Evolutionary conservation across 2,329 filamentous ascomycete species (phyloP).

Genomic region (Aureobasidium mangrovei): DNA sequence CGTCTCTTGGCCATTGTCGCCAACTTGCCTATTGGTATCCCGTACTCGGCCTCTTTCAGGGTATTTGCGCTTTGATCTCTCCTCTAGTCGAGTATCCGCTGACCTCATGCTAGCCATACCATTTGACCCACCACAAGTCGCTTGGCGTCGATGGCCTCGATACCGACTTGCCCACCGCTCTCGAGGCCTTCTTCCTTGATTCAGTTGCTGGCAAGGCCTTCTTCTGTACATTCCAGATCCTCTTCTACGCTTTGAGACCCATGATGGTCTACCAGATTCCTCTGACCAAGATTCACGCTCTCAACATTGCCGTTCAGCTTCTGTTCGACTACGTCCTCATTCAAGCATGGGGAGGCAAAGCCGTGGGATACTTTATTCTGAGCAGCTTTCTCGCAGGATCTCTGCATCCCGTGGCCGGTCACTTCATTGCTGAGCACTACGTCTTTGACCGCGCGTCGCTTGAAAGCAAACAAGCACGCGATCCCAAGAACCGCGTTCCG

Average conservation of each 20-base stretch:
- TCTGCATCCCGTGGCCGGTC: conserved; percentile 86
- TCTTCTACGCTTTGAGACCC: conserved; percentile 94
- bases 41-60: conserved; percentile 92
- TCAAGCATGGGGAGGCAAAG: conserved; percentile 49
- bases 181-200: conserved; percentile 89
- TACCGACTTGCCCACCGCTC: conserved; percentile 83
- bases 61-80: conserved; percentile 40
- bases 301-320: conserved; percentile 73
- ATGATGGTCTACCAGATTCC: conserved; percentile 90
- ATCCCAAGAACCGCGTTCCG: conserved; percentile 35
- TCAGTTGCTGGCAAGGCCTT: conserved; percentile 94
- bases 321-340: conserved; percentile 67
- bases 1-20: conserved; percentile 83
- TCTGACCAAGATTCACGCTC: conserved; percentile 71
- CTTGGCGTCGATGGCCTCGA: conserved; percentile 93
- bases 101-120: conserved; percentile 60
- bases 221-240: conserved; percentile 98
- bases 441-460: conserved; percentile 43
- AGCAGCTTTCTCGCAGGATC: conserved; percentile 91
- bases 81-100: neutral
- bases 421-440: conserved; percentile 95
- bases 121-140: conserved; percentile 97
- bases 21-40: conserved; percentile 90
- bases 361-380: conserved; percentile 74
- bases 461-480: conserved; percentile 33